Evolutionary conservation across 2,329 filamentous ascomycete genomes (phyloP).

Genomic region (Cladosporium sp.): DNA sequence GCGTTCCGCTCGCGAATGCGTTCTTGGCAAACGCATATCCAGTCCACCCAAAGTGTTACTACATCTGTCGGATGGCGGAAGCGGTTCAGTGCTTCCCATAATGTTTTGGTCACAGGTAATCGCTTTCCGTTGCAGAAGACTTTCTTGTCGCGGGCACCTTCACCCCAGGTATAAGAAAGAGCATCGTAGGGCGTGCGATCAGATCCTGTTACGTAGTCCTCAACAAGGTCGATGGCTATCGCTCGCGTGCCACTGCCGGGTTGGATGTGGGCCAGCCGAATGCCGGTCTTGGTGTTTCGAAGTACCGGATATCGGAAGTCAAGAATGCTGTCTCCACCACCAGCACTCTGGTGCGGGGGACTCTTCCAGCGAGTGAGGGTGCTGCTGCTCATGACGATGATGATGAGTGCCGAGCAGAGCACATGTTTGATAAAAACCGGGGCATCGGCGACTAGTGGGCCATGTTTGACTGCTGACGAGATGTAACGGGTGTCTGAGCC

Average conservation of each 20-base stretch:
- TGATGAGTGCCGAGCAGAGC: conserved; percentile 1
- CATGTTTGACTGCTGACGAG: conserved; percentile 8
- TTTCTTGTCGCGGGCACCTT: conserved; percentile 26
- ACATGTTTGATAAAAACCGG: conserved; percentile 15
- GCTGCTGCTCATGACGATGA: conserved; percentile 4
- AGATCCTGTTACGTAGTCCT: conserved; percentile 30
- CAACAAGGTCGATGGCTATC: conserved; percentile 32
- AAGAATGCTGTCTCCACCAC: conserved; percentile 13
- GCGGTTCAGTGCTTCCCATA: conserved; percentile 33
- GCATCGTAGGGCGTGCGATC: conserved; percentile 33
- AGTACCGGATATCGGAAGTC: conserved; percentile 32
- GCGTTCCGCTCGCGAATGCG: conserved; percentile 33
- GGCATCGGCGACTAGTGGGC: not conserved
- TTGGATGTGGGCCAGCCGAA: conserved; percentile 33
- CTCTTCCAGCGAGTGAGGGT: conserved; percentile 31
- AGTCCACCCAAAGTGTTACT: conserved; percentile 36
- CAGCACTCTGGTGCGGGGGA: conserved; percentile 19
- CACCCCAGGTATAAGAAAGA: conserved; percentile 37
- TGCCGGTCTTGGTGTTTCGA: conserved; percentile 31
- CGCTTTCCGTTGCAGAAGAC: conserved; percentile 34
- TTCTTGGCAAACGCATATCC: conserved; percentile 38
- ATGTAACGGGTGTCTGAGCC: conserved; percentile 5
- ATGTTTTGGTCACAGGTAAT: conserved; percentile 30
- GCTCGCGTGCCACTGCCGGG: conserved; percentile 32
- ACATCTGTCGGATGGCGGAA: conserved; percentile 29